phyloP scores from a whole-genome alignment of 441 rosid species.

The Breynia disticha region DNA sequence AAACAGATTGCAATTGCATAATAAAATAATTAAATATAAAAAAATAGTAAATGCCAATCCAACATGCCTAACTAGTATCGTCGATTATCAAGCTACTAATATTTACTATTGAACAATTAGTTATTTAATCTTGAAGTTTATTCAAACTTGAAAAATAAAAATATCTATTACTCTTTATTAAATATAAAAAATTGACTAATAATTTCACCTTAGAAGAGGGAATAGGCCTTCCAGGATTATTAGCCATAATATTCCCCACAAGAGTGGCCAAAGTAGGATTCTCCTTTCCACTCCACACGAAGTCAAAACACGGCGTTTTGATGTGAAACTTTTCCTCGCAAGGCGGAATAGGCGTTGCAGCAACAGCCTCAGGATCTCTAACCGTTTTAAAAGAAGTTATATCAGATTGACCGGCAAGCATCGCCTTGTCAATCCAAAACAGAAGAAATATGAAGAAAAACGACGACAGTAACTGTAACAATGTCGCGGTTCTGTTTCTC shows the following conservation, averaged over 20 bases:
- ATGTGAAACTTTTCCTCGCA: slow-evolving; percentile 67
- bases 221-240: slow-evolving; percentile 70
- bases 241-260: slow-evolving; percentile 44
- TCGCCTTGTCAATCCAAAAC: slow-evolving; percentile 51
- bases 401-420: slow-evolving; percentile 16
- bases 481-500: slow-evolving; percentile 67
- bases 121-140: too few species aligned
- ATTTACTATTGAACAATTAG: too few species aligned
- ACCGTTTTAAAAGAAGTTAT: slow-evolving; percentile 27
- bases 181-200: neutral
- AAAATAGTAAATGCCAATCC: too few species aligned
- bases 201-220: slow-evolving; percentile 67
- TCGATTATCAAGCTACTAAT: too few species aligned
- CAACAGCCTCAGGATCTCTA: slow-evolving; percentile 37
- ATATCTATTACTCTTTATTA: too few species aligned
- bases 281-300: slow-evolving; percentile 82
- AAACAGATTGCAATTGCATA: too few species aligned
- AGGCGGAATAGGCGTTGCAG: slow-evolving; percentile 50
- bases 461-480: slow-evolving; percentile 73
- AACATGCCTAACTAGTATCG: too few species aligned
- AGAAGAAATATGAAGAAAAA: slow-evolving; percentile 74
- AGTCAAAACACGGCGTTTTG: slow-evolving; percentile 63
- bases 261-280: slow-evolving; percentile 29
- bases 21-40: too few species aligned
- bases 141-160: too few species aligned